phyloP scores from a whole-genome alignment of 305 asterid species.

The Fraxinus nigra region DNA sequence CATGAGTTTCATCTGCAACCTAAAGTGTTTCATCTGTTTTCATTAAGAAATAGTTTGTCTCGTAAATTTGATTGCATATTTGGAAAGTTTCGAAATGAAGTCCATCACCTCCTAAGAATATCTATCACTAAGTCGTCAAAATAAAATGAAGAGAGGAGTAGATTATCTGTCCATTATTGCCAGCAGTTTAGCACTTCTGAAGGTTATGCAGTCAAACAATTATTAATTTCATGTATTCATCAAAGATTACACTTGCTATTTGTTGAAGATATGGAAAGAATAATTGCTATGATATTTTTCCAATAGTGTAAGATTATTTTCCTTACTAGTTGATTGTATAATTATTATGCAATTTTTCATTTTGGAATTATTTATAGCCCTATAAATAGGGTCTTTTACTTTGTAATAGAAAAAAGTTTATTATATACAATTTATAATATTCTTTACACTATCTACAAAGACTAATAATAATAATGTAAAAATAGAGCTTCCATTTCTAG shows the following conservation, averaged over 20 bases:
- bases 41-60: not conserved
- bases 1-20: not conserved
- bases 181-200: not conserved
- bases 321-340: too few relatives aligned
- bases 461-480: not conserved
- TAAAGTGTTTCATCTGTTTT: not conserved
- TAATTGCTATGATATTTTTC: too few relatives aligned
- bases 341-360: too few relatives aligned
- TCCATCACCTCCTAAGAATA: not conserved
- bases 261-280: too few relatives aligned
- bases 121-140: not conserved
- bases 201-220: not conserved
- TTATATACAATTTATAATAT: too few relatives aligned
- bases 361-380: too few relatives aligned
- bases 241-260: not conserved
- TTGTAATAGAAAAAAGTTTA: too few relatives aligned
- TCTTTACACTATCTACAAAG: not conserved
- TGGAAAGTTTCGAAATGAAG: not conserved
- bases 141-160: not conserved
- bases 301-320: too few relatives aligned
- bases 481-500: not conserved
- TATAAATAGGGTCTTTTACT: too few relatives aligned
- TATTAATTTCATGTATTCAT: not conserved
- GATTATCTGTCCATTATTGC: not conserved
- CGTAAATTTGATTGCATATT: not conserved